Evolutionary conservation across 139 green algal species (phyloP).

Genomic region (Coccomyxa sp.): DNA sequence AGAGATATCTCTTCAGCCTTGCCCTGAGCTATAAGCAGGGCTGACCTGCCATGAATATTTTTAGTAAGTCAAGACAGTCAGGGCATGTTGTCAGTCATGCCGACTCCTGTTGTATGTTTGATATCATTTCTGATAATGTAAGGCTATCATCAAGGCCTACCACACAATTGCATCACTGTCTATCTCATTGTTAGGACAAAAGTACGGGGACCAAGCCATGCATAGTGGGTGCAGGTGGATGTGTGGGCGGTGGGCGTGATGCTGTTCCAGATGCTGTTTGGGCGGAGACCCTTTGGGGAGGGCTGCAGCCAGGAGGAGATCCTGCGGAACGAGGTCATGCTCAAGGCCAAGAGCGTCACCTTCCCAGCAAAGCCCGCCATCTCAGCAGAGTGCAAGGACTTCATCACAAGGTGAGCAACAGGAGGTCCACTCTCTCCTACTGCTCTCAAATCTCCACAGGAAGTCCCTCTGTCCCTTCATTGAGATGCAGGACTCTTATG

Average conservation of each 20-base stretch:
- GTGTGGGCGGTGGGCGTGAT: slow-evolving; percentile 91
- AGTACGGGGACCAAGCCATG: too few species aligned
- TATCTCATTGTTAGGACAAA: too few species aligned
- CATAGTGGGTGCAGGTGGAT: slow-evolving; percentile 81
- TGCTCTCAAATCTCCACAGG: background rate
- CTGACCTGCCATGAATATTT: too few species aligned
- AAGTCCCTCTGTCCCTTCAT: background rate
- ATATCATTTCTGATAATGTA: too few species aligned
- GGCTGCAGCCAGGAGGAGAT: slow-evolving; percentile 79
- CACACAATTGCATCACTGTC: too few species aligned
- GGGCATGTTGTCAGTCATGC: too few species aligned
- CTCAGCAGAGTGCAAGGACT: slow-evolving; percentile 78
- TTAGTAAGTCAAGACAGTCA: too few species aligned
- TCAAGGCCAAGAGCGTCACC: slow-evolving; percentile 48
- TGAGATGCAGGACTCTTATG: background rate
- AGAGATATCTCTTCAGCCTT: too few species aligned
- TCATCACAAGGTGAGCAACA: slow-evolving; percentile 48
- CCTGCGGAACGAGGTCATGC: slow-evolving; percentile 75
- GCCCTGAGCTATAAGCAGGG: too few species aligned
- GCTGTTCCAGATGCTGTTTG: slow-evolving; percentile 94
- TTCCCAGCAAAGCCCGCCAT: slow-evolving; percentile 75
- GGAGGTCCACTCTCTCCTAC: background rate
- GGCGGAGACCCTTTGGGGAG: slow-evolving; percentile 82
- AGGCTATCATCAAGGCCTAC: too few species aligned
- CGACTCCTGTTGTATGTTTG: too few species aligned